These are phyloP conservation scores for Biscutella auriculata DNA, from an alignment of 441 rosid genomes.

Conservation along the genomic window DNA sequence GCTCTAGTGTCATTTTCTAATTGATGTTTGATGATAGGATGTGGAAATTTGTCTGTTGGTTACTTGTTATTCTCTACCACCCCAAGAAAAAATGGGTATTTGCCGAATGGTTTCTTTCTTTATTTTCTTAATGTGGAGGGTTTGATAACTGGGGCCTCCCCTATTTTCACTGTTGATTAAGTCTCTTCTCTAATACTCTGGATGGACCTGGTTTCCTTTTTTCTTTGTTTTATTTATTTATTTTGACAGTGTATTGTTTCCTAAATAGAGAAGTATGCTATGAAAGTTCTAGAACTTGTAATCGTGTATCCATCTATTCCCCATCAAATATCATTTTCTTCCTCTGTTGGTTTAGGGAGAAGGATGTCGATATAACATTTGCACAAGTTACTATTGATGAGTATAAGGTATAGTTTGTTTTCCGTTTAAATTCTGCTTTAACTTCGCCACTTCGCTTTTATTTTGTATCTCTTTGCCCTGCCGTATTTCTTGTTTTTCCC, in stretches of 20 bases:
- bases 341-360: slow-evolving; percentile 57
- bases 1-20: neutral
- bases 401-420: slow-evolving; percentile 49
- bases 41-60: neutral
- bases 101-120: neutral
- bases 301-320: neutral
- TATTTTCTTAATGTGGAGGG: neutral
- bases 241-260: neutral
- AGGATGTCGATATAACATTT: slow-evolving; percentile 76
- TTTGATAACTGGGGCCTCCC: neutral
- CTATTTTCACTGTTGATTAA: neutral
- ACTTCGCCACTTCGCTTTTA: neutral
- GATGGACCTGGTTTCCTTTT: neutral
- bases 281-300: neutral
- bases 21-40: neutral
- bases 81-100: neutral
- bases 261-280: neutral
- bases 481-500: neutral
- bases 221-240: too few species aligned
- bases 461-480: slow-evolving; percentile 1
- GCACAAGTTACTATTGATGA: slow-evolving; percentile 97
- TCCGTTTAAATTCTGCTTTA: slow-evolving; percentile 5
- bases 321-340: slow-evolving; percentile 3
- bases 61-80: neutral
- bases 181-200: neutral